Base-by-base conservation (phyloP, 2,329 filamentous ascomycete genomes). In the Fusarium poae region DNA sequence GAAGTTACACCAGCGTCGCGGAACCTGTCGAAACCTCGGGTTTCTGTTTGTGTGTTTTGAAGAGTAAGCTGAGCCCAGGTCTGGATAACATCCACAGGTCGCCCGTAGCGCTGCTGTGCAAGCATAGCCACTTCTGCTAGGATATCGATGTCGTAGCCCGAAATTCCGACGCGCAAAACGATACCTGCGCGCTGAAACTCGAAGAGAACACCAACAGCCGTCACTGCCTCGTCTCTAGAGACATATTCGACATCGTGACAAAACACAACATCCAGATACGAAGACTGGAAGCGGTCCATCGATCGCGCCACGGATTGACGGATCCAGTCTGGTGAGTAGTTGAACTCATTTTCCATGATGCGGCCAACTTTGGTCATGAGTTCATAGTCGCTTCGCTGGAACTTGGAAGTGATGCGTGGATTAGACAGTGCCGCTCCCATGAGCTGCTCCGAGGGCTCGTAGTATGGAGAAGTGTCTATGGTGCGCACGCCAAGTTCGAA, bases 31-130 rank as follows among this genome's bases (percentile, higher is more conserved):
- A 60, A 60, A 2, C 57, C 57, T 21, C 13, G 43, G 0, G 54
- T 16, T 4, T 60, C 57, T 0, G 57, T 43, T 30, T 59, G 53
- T 1, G 54, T 60, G 3, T 60, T 60, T 5, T 60, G 54, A 1
- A 60, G 57, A 30, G 57, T 60, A 5, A 60, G 57, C 25, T 60
- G 57, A 1, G 57, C 57, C 57, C 57, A 60, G 1, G 57, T 60
- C 7, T 60, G 57, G 0, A 60, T n/a, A 18, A 60, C 54, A 6
- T 60, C 57, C 1, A 60, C 54, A 10, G 57, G 29, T 21, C 37
- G 43, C 2, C 23, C 57, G 1, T 60, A 60, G 9, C 44, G 56
- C 43, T 43, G 3, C 2, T 10, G 3, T 8, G 15, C 54, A 3
- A 60, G 7, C 1, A 10, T 13, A 1, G 57, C 57, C 0, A 60